A percentile compares a stretch with the other conserved stretches of the same genome.
These are phyloP conservation scores for Rhododendron simsii DNA, from an alignment of 148 eudicot genomes.

Conservation along the genomic window DNA sequence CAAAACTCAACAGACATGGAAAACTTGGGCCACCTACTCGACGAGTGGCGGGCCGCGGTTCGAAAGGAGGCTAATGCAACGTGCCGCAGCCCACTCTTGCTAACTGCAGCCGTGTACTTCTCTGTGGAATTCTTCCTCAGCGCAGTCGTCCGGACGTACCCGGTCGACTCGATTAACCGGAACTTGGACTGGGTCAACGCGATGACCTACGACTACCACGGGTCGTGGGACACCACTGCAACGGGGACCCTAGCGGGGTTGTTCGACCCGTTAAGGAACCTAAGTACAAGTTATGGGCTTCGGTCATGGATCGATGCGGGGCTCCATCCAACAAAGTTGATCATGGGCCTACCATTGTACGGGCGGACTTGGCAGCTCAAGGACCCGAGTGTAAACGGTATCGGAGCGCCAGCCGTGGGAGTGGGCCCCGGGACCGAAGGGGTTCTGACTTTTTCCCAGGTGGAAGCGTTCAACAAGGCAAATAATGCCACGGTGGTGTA, in stretches of 20 bases:
- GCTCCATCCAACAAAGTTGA: slow-evolving; percentile 26
- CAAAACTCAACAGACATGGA: slow-evolving; percentile 31
- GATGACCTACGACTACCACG: slow-evolving; percentile 44
- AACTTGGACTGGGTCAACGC: slow-evolving; percentile 48
- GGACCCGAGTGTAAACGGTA: slow-evolving; percentile 18
- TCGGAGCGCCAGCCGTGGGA: slow-evolving; percentile 39
- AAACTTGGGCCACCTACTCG: slow-evolving; percentile 19
- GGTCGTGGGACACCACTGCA: slow-evolving; percentile 30
- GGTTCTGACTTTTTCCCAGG: slow-evolving; percentile 14
- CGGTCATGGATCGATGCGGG: slow-evolving; percentile 41
- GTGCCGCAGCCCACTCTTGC: slow-evolving; percentile 24
- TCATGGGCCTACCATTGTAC: slow-evolving; percentile 54
- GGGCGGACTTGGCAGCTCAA: slow-evolving; percentile 47
- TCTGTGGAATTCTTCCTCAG: slow-evolving; percentile 19
- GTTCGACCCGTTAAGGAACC: slow-evolving; percentile 29
- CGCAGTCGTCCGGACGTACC: slow-evolving; percentile 16
- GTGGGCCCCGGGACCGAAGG: slow-evolving; percentile 36
- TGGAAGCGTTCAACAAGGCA: slow-evolving; percentile 25
- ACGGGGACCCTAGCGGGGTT: slow-evolving; percentile 40
- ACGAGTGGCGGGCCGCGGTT: slow-evolving; percentile 43
- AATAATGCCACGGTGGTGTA: slow-evolving; percentile 35
- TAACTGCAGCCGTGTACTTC: slow-evolving; percentile 43
- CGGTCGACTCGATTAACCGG: slow-evolving; percentile 19
- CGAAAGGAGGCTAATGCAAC: slow-evolving; percentile 27
- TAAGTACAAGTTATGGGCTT: slow-evolving; percentile 46